Percentiles rank a stretch among this genome's conserved stretches.
Conservation (phyloP, 1,284 basidiomycete species). For the Golubevia sp. region DNA sequence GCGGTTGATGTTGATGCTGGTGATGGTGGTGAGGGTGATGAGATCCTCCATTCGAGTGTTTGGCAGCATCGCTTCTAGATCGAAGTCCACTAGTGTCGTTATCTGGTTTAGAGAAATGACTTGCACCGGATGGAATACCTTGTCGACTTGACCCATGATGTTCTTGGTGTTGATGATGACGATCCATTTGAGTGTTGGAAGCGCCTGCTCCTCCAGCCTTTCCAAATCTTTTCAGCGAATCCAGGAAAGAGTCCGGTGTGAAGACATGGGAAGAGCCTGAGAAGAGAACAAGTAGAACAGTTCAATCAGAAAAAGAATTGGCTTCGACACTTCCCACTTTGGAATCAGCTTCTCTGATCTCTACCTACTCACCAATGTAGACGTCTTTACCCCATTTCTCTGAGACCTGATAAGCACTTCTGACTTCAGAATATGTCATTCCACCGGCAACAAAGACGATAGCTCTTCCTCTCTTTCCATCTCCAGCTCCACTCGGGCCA, state of each 20-base stretch:
- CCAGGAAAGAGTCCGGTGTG: constrained; percentile 82
- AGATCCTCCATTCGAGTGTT: neutral
- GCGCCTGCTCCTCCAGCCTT: constrained; percentile 24
- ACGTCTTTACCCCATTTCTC: constrained; percentile 80
- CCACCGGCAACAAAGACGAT: constrained; percentile 93
- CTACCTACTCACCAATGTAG: constrained; percentile 76
- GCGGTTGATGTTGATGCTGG: neutral
- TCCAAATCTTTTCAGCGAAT: constrained; percentile 73
- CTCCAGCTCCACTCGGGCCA: constrained; percentile 11
- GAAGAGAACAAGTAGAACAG: neutral
- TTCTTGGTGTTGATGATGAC: neutral
- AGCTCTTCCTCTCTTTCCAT: constrained; percentile 76
- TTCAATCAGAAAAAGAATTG: constrained; percentile 4
- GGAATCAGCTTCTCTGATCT: no score
- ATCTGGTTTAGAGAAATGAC: constrained; percentile 17
- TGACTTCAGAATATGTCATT: constrained; percentile 93
- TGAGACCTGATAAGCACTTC: constrained; percentile 82
- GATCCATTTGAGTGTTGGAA: neutral
- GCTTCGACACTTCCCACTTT: neutral
- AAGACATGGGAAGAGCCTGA: constrained; percentile 85
- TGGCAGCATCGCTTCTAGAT: neutral
- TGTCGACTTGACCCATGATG: constrained; percentile 1
- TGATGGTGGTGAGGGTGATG: constrained; percentile 6
- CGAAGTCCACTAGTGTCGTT: constrained; percentile 37
- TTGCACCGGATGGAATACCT: constrained; percentile 20